Evolutionary conservation across 768 basidiomycete genomes (phyloP), one percentile per base, ranked within the genome.

Genomic region (Hirschioporus abietinus): DNA sequence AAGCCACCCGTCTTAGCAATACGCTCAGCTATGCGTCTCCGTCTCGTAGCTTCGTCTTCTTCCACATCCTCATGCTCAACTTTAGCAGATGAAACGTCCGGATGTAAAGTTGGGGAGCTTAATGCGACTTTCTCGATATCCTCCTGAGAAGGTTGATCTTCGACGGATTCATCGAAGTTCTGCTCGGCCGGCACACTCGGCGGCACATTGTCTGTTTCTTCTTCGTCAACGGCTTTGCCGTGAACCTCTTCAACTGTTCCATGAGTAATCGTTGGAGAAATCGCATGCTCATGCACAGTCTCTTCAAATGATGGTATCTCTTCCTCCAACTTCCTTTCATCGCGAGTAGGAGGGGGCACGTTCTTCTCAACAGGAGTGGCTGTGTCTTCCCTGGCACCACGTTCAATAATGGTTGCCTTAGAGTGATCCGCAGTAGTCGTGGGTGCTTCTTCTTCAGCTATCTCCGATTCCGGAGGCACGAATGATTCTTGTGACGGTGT

Each of bases 1-100:
- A 82, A 77, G 69, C 84, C 83, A 18, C 89, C 90, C 78, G 86
- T 86, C 75, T 86, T 84, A 7, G 87, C 86, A 42, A 86, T 72
- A 24, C 77, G 79, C 67, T 86, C 88, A 25, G 88, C 84, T 24
- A 91, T 83, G 63, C 84, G 85, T 68, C 81, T 82, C 58, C 82
- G 81, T 36, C 85, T 82, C 1, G 81, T 77, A 68, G 78, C 83
- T 68, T 87, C 86, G 20, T 84, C 85, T 58, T 84, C 83, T 62
- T 82, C 85, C 27, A 76, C 77, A 26, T 76, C 74, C 24, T 74
- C 74, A 10, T 35, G 42, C 57, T 64, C 63, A 20, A 60, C 42
- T n/a, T 66, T 1, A 26, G 30, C 8, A n/a, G 25, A 24, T 1
- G 7, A 35, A 9, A 58, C 25, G 20, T 17, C 30, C 30, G 60